Conservation (phyloP, 1,139 yeast species). For the Geotrichum aggregatum region DNA sequence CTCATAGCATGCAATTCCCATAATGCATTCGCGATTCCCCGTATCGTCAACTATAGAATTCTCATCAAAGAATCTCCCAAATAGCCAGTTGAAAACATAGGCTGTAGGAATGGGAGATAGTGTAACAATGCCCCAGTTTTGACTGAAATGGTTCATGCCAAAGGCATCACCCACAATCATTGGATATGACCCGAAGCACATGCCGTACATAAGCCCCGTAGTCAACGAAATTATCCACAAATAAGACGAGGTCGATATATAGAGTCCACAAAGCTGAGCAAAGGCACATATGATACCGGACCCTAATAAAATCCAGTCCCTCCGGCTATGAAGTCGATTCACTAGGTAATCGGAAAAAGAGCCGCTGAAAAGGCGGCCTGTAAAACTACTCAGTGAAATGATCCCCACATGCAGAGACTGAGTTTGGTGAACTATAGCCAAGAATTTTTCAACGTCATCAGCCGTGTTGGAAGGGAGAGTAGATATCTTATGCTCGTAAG, state of each 20-base stretch:
- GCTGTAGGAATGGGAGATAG: constrained; percentile 41
- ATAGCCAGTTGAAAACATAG: constrained; percentile 39
- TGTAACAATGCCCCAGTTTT: constrained; percentile 70
- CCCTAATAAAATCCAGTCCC: constrained; percentile 63
- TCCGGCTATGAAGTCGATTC: constrained; percentile 49
- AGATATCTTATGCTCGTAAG: constrained; percentile 7
- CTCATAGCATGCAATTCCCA: constrained; percentile 29
- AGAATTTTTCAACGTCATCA: constrained; percentile 21
- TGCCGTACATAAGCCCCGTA: constrained; percentile 76
- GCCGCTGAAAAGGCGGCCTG: constrained; percentile 67
- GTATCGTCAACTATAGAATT: constrained; percentile 28
- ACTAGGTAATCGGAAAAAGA: constrained; percentile 60
- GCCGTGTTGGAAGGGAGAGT: constrained; percentile 13
- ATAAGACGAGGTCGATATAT: constrained; percentile 38
- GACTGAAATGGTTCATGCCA: constrained; percentile 67
- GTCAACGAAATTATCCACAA: constrained; percentile 53
- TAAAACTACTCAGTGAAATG: constrained; percentile 61
- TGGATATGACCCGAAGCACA: constrained; percentile 75
- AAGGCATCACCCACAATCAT: constrained; percentile 73
- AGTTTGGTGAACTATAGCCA: constrained; percentile 35
- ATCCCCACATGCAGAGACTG: constrained; percentile 73
- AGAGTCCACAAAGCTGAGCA: constrained; percentile 38
- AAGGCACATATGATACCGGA: constrained; percentile 43
- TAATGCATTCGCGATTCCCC: constrained; percentile 26
- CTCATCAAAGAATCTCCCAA: constrained; percentile 39